These are phyloP conservation scores for Phlebiopsis flavidoalba DNA, from an alignment of 768 basidiomycete species.

Conservation along the genomic window DNA sequence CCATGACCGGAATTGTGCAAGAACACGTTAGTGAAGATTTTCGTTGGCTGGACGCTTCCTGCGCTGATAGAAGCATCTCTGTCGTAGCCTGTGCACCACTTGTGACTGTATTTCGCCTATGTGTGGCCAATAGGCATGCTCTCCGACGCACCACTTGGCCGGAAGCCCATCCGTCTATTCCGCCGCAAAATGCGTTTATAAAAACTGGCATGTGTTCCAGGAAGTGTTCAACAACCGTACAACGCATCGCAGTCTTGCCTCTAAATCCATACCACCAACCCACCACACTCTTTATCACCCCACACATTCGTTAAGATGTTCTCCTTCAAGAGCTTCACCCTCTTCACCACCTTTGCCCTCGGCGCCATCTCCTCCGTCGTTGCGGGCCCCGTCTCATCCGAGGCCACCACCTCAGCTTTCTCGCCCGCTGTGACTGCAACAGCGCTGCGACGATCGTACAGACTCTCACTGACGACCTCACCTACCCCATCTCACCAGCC, in stretches of 20 bases:
- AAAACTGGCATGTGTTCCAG: neutral
- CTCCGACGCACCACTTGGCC: too few relatives aligned
- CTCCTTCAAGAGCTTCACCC: slow-evolving; percentile 24
- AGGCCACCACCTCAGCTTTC: slow-evolving; percentile 7
- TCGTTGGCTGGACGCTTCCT: too few relatives aligned
- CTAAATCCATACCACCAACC: neutral
- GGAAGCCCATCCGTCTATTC: too few relatives aligned
- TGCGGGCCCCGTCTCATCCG: neutral
- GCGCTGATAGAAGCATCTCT: too few relatives aligned
- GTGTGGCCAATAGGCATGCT: too few relatives aligned
- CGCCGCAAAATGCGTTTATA: neutral
- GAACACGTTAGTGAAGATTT: too few relatives aligned
- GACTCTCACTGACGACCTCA: slow-evolving; percentile 16
- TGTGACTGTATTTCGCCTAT: too few relatives aligned
- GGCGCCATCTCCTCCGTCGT: slow-evolving; percentile 14
- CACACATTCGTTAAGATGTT: slow-evolving; percentile 31
- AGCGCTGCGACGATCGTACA: slow-evolving; percentile 25
- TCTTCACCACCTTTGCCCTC: slow-evolving; percentile 23
- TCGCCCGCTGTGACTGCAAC: slow-evolving; percentile 14
- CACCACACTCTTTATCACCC: slow-evolving; percentile 14
- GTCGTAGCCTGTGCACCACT: too few relatives aligned
- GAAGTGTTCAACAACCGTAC: neutral
- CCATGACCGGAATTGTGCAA: too few relatives aligned
- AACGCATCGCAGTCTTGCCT: neutral
- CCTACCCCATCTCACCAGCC: slow-evolving; percentile 11